Evolutionary conservation across 2,329 filamentous ascomycete genomes (phyloP), one percentile per base, ranked within the genome.

Genomic region (Colletotrichum sp.): DNA sequence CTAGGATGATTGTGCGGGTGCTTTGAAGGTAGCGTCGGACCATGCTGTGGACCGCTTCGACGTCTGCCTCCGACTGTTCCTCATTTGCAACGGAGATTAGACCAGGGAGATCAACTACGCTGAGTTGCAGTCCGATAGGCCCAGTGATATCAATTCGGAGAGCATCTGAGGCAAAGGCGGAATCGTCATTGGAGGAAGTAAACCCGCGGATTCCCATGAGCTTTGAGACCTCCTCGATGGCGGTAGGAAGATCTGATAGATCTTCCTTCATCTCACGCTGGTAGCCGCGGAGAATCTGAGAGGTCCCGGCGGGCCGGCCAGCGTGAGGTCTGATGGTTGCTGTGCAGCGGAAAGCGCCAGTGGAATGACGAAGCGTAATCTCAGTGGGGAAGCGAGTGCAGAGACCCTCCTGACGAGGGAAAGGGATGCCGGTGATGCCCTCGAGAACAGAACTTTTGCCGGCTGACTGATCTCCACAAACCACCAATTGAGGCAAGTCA

Each of bases 361-460:
- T 68, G 13, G 63, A 76, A 24, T 76, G 85, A 5, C 89, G 86
- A 4, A 92, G 83, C 15, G 88, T 85, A 13, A 92, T 83, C 78
- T 92, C 88, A 0, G 89, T 92, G 0, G 90, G 87, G 74, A 92
- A 92, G 0, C 89, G 83, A 0, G 91, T 92, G 78, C 90, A 92
- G 0, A 91, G 79, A 52, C 85, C 87, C 28, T 89, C 87, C n/a
- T 89, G 87, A 2, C 82, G 80, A 0, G 90, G 90, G 69, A 92
- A 92, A 0, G 86, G 85, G 2, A 92, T 86, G 8, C 88, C 86
- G 0, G 90, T 90, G 24, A 93, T 87, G 0, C 89, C 89, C 76
- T 92, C 90, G 0, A 93, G 84, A 0, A 92, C 88, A 0, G 89
- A 91, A 60, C 88, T 91, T 78, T 93, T 93, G 2, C 90, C 90